Percentiles rank a stretch among this genome's conserved stretches.
phyloP scores from a whole-genome alignment of 2,329 filamentous ascomycete species.

The Botrytis tulipae region DNA sequence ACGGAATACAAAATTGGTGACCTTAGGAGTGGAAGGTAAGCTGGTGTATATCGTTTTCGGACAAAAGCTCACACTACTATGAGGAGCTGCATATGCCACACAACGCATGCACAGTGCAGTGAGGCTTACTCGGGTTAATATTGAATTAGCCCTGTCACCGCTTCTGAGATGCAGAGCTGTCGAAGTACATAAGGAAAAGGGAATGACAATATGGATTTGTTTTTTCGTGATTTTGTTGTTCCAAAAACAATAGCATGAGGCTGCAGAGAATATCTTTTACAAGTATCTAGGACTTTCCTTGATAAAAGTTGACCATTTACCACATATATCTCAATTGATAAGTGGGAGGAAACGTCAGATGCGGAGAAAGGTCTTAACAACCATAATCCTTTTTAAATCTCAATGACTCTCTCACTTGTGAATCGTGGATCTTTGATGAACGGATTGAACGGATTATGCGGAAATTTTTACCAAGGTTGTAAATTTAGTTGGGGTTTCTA shows the following conservation, averaged over 20 bases:
- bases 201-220: not conserved
- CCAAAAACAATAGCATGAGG: constrained; percentile 15
- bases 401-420: constrained; percentile 20
- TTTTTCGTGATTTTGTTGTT: constrained; percentile 6
- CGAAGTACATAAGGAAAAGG: constrained; percentile 13
- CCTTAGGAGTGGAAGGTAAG: constrained; percentile 18
- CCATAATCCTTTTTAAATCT: constrained; percentile 2
- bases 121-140: constrained; percentile 23
- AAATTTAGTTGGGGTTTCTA: constrained; percentile 1
- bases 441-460: constrained; percentile 16
- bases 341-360: constrained; percentile 3
- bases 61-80: constrained; percentile 16
- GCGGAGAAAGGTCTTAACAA: constrained; percentile 5
- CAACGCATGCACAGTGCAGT: constrained; percentile 15
- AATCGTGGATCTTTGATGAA: constrained; percentile 18
- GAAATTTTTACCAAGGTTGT: constrained; percentile 18
- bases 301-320: not conserved
- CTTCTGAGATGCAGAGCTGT: constrained; percentile 16
- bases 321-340: constrained; percentile 4
- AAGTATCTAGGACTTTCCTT: constrained; percentile 13
- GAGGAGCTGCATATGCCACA: constrained; percentile 21
- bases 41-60: constrained; percentile 19
- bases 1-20: constrained; percentile 14
- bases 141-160: constrained; percentile 23
- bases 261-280: constrained; percentile 11